Evolutionary conservation across 176 grass and related monocot species (phyloP).

Genomic region (Cenchrus fungigraminus): DNA sequence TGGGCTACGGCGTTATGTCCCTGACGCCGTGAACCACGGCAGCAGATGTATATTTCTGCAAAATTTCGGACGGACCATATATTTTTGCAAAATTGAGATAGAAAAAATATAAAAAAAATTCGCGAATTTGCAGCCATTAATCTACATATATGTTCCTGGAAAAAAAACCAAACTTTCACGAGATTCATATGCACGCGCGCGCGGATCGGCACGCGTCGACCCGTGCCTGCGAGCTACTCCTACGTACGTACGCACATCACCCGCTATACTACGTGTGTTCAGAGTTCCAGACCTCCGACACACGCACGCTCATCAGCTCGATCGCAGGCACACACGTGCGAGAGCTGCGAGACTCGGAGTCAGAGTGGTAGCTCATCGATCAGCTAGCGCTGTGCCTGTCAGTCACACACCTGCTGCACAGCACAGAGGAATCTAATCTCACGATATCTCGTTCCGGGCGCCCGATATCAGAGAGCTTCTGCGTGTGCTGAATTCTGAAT

Average conservation of each 20-base stretch:
- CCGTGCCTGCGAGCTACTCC: background rate
- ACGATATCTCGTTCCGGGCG: background rate
- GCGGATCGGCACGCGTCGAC: background rate
- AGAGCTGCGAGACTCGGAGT: background rate
- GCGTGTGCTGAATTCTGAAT: background rate
- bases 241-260: background rate
- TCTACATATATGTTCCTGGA: too few species aligned
- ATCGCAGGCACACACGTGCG: constrained; percentile 21
- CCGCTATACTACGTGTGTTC: background rate
- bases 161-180: too few species aligned
- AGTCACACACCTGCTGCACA: background rate
- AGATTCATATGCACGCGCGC: background rate
- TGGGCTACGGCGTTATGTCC: too few species aligned
- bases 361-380: background rate
- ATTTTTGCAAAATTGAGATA: too few species aligned
- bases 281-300: background rate
- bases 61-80: too few species aligned
- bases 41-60: too few species aligned
- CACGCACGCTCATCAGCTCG: background rate
- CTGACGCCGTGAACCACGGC: too few species aligned
- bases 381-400: background rate
- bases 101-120: too few species aligned
- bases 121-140: too few species aligned
- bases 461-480: background rate
- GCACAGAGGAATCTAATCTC: constrained; percentile 38